phyloP scores from a whole-genome alignment of 805 yeast genomes.

The Metschnikowia cerradonensis region DNA sequence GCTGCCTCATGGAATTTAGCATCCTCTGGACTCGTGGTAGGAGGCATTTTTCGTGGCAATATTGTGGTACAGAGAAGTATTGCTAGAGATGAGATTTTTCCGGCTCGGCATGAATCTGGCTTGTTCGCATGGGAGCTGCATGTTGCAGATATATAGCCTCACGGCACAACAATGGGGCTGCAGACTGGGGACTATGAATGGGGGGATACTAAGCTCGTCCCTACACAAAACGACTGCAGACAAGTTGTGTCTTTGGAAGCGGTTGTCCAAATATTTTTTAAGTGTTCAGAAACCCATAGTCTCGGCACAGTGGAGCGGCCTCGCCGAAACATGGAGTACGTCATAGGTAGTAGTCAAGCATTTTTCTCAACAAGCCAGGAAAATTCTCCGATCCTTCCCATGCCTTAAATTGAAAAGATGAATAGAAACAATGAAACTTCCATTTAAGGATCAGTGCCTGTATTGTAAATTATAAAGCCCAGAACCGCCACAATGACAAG shows the following conservation, averaged over 20 bases:
- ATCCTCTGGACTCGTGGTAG: not conserved
- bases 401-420: not conserved
- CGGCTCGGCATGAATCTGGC: conserved; percentile 3
- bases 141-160: not conserved
- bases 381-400: not conserved
- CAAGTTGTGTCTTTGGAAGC: not conserved
- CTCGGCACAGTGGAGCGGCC: not conserved
- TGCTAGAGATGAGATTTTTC: conserved; percentile 3
- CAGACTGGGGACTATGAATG: not conserved
- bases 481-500: not conserved
- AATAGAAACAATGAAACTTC: not conserved
- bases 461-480: not conserved
- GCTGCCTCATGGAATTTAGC: not conserved
- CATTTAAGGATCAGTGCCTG: not conserved
- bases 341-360: not conserved
- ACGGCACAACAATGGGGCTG: conserved; percentile 4
- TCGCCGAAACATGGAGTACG: not conserved
- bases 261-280: not conserved
- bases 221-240: not conserved
- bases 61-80: not conserved
- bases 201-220: not conserved
- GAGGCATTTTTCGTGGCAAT: not conserved
- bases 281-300: not conserved
- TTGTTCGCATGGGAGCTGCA: conserved; percentile 4
- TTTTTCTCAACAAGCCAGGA: not conserved